Evolutionary conservation across 495 filamentous ascomycete species (phyloP).

Genomic region (Melanomma pulvis-pyrius): DNA sequence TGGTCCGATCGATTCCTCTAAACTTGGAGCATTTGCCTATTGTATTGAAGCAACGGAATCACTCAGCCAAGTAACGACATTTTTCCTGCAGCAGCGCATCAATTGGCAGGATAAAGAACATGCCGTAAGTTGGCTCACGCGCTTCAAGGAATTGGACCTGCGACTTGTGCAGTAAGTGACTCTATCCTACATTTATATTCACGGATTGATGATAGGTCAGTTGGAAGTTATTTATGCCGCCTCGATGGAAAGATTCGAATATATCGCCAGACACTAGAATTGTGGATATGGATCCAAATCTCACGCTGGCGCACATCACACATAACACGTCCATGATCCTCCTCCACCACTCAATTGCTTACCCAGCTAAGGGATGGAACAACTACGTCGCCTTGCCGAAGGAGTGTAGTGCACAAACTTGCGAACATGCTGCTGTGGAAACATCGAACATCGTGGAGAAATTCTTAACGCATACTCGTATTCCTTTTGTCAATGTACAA

Average conservation of each 20-base stretch:
- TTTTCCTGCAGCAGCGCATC: slow-evolving; percentile 21
- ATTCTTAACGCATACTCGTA: slow-evolving; percentile 3
- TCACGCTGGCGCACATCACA: slow-evolving; percentile 16
- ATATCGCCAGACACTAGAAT: slow-evolving; percentile 7
- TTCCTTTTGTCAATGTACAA: slow-evolving; percentile 12
- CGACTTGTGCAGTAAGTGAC: slow-evolving; percentile 8
- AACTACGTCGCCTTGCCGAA: slow-evolving; percentile 14
- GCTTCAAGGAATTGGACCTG: slow-evolving; percentile 16
- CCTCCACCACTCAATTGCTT: slow-evolving; percentile 14
- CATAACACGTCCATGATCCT: slow-evolving; percentile 22
- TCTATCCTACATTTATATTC: neutral
- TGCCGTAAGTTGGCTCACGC: slow-evolving; percentile 11
- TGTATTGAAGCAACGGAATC: slow-evolving; percentile 17
- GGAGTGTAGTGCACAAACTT: slow-evolving; percentile 8
- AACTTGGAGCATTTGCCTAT: slow-evolving; percentile 17
- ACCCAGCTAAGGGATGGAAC: slow-evolving; percentile 12
- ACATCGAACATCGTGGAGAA: slow-evolving; percentile 13
- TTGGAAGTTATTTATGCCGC: slow-evolving; percentile 18
- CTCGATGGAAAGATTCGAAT: slow-evolving; percentile 16
- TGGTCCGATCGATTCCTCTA: slow-evolving; percentile 7
- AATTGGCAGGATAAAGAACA: slow-evolving; percentile 22
- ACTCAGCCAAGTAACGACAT: slow-evolving; percentile 18
- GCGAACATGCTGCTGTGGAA: slow-evolving; percentile 4
- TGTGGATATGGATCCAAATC: slow-evolving; percentile 19
- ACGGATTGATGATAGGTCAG: neutral